Base-by-base conservation (phyloP, 371 early-diverging fungal species). In the Mucor velutinosus region DNA sequence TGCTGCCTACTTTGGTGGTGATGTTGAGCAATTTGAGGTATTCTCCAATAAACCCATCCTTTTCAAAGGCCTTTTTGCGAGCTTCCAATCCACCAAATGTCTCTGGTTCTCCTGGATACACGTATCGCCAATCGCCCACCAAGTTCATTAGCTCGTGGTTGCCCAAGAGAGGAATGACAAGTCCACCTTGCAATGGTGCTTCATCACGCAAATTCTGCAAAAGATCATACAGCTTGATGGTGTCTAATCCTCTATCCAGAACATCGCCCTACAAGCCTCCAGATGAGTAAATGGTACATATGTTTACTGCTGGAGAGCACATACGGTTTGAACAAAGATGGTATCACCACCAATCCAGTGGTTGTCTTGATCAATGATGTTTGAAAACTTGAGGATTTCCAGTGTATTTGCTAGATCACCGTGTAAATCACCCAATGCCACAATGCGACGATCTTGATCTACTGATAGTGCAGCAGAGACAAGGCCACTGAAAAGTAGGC, bases 121-220 rank as follows among this genome's bases (percentile, higher is more conserved):
- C 94, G 70, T 93, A 93, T n/a, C 92, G 83, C 77, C 83, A 84
- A 65, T 92, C 92, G 3, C 84, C 86, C 23, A 80, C 65, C 7
- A 90, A 69, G 68, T 94, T 94, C 93, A 93, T 93, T 17, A 93
- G 78, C 76, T 92, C 92, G 62, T 91, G 92, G 71, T 90, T 92
- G 14, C 87, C 87, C 14, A 88, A 64, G n/a, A 87, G 32, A 8
- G 79, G 75, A 33, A 90, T 80, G 1, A 90, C 90, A 25, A 78
- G 69, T 4, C 91, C 90, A 21, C 92, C 92, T 1, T 74, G 79
- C 15, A 61, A 65, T 6, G 64, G 65, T 5, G 93, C 92, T 62
- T 93, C 90, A 4, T 75, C 67, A 47, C 81, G 76, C 27, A 93
- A 69, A n/a, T 77, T 76, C 39, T 83, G 77, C 6, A 93, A 64